phyloP scores from a whole-genome alignment of 352 stramenopile species.

The Globisporangium rhizosaccharum region DNA sequence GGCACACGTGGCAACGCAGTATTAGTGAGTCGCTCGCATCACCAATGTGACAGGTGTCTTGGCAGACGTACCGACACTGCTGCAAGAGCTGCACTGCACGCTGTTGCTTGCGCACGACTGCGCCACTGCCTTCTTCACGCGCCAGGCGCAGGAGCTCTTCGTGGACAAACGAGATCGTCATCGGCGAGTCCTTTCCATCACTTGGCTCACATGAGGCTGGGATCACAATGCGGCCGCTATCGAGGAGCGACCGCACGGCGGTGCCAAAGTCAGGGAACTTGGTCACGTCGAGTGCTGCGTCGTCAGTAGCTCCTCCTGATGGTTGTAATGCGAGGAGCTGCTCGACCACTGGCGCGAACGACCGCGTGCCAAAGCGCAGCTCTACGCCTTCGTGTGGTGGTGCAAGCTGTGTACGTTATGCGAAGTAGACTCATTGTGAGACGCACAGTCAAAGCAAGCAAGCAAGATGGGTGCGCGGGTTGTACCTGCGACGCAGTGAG shows the following conservation, averaged over 20 bases:
- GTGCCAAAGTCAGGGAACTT: slow-evolving; percentile 48
- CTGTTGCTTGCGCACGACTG: slow-evolving; percentile 55
- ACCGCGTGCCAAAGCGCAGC: slow-evolving; percentile 63
- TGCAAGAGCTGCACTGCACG: slow-evolving; percentile 47
- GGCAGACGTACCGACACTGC: slow-evolving; percentile 30
- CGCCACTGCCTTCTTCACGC: slow-evolving; percentile 47
- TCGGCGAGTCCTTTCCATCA: not conserved
- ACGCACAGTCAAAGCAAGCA: not conserved
- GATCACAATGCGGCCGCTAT: slow-evolving; percentile 23
- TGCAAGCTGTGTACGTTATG: slow-evolving; percentile 32
- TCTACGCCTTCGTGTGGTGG: slow-evolving; percentile 67
- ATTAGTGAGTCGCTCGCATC: not conserved
- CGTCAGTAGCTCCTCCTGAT: not conserved
- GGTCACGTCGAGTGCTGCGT: not conserved
- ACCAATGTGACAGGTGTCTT: not conserved
- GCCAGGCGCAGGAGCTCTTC: slow-evolving; percentile 51
- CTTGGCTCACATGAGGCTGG: slow-evolving; percentile 1
- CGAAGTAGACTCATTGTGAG: not conserved
- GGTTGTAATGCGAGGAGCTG: slow-evolving; percentile 29
- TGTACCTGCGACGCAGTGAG: slow-evolving; percentile 54
- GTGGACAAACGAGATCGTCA: slow-evolving; percentile 30
- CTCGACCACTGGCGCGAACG: slow-evolving; percentile 50
- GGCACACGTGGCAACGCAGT: not conserved
- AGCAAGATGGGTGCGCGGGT: too few relatives aligned
- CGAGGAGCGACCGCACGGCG: slow-evolving; percentile 42